These are phyloP conservation scores for Fusarium gaditjirri DNA, from an alignment of 2,329 filamentous ascomycete species.

Conservation along the genomic window DNA sequence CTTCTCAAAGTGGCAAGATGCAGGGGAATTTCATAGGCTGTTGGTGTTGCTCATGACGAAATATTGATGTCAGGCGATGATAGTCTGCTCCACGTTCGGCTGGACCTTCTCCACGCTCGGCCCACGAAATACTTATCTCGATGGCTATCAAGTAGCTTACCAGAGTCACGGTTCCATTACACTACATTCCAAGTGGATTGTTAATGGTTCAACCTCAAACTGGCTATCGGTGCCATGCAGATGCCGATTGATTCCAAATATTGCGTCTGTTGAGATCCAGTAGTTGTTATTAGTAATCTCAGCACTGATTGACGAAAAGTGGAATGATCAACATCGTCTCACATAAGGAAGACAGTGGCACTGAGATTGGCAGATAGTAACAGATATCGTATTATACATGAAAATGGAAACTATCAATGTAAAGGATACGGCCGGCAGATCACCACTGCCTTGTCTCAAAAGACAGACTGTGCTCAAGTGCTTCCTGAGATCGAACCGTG, in stretches of 20 bases:
- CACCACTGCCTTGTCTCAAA: not conserved
- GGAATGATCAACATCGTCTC: rapidly evolving
- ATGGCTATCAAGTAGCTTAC: not conserved
- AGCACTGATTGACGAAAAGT: rapidly evolving
- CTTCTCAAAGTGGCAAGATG: not conserved
- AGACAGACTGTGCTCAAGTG: rapidly evolving
- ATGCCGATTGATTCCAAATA: rapidly evolving
- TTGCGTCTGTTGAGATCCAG: not conserved
- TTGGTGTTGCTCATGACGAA: not conserved
- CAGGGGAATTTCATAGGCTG: rapidly evolving
- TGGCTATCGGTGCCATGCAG: rapidly evolving
- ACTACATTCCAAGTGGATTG: too few species aligned
- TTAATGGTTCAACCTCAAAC: rapidly evolving
- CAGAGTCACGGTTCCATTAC: rapidly evolving
- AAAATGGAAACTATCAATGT: rapidly evolving
- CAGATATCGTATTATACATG: not conserved
- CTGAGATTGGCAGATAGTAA: rapidly evolving
- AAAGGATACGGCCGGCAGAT: rapidly evolving
- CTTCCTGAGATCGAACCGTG: rapidly evolving
- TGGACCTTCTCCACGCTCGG: not conserved
- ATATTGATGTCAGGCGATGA: not conserved
- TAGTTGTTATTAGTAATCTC: rapidly evolving
- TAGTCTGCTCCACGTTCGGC: not conserved
- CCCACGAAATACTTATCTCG: not conserved
- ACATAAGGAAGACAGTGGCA: rapidly evolving